These are phyloP conservation scores for Aspergillus hortae DNA, from an alignment of 2,329 filamentous ascomycete genomes.

Conservation along the genomic window DNA sequence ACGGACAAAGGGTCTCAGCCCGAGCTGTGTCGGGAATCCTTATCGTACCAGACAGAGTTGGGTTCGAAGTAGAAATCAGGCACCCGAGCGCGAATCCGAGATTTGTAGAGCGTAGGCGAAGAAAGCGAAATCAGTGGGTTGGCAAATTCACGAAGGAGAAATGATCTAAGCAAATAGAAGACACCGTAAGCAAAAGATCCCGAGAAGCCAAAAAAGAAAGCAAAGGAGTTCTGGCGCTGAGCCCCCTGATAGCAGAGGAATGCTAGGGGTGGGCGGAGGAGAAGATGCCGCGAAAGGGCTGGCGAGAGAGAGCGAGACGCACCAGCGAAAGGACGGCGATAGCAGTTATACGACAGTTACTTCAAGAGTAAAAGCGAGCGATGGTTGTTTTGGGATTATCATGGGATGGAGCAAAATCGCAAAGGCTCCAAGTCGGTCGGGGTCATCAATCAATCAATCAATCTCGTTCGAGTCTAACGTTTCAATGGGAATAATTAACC, in stretches of 20 bases:
- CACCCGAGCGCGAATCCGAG: neutral
- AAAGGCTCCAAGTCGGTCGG: neutral
- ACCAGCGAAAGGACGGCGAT: neutral
- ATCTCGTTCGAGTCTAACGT: constrained; percentile 12
- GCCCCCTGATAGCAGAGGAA: constrained; percentile 3
- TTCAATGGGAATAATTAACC: constrained; percentile 16
- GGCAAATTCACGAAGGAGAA: neutral
- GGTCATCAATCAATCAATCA: constrained; percentile 6
- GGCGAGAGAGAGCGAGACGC: constrained; percentile 5
- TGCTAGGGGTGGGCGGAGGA: constrained; percentile 1
- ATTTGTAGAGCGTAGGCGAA: neutral
- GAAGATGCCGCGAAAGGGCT: constrained; percentile 9
- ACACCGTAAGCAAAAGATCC: neutral
- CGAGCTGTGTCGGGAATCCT: too few relatives aligned
- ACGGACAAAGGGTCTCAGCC: too few relatives aligned
- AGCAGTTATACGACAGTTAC: constrained; percentile 4
- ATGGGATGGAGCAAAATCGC: neutral
- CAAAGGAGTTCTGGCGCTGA: too few relatives aligned
- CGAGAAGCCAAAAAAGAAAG: neutral
- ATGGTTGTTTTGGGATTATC: neutral
- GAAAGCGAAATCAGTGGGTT: neutral
- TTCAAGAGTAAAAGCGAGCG: neutral
- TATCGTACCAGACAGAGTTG: too few relatives aligned
- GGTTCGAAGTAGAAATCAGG: too few relatives aligned
- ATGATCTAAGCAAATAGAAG: neutral